phyloP scores from a whole-genome alignment of 768 basidiomycete species.

The Panellus pusillus region DNA sequence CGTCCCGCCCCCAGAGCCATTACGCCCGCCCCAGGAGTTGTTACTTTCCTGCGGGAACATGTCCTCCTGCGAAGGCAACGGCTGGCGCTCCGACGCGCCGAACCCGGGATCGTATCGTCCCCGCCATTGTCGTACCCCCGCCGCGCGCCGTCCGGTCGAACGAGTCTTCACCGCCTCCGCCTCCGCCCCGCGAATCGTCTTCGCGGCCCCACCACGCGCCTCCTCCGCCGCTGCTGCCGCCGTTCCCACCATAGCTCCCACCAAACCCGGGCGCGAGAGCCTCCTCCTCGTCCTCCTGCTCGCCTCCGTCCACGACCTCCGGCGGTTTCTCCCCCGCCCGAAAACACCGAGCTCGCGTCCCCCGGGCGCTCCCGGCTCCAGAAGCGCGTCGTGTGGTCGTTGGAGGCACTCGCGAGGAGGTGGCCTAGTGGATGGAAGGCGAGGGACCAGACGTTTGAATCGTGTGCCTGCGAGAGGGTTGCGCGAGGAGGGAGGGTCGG shows the following conservation, averaged over 20 bases:
- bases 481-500: constrained; percentile 65
- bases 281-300: constrained; percentile 75
- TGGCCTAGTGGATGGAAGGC: constrained; percentile 96
- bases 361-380: constrained; percentile 93
- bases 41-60: constrained; percentile 42
- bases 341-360: constrained; percentile 76
- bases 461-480: constrained; percentile 93
- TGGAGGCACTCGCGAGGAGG: constrained; percentile 90
- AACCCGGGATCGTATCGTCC: constrained; percentile 72
- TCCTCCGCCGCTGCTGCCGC: constrained; percentile 27
- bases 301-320: constrained; percentile 54
- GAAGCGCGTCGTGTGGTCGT: constrained; percentile 99
- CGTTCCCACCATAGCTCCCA: constrained; percentile 24
- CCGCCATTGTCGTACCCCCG: constrained; percentile 34
- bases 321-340: constrained; percentile 81
- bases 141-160: constrained; percentile 16
- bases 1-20: constrained; percentile 32
- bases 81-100: constrained; percentile 35
- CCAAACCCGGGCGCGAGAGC: constrained; percentile 76
- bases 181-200: constrained; percentile 17
- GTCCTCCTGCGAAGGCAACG: constrained; percentile 26
- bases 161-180: constrained; percentile 31
- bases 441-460: constrained; percentile 95
- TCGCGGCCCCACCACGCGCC: constrained; percentile 21
- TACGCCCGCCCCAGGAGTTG: constrained; percentile 36